A percentile compares a stretch with the other conserved stretches of the same genome.
Conservation (phyloP, 306 rosid genomes). For the Sechiopsis laciniata region DNA sequence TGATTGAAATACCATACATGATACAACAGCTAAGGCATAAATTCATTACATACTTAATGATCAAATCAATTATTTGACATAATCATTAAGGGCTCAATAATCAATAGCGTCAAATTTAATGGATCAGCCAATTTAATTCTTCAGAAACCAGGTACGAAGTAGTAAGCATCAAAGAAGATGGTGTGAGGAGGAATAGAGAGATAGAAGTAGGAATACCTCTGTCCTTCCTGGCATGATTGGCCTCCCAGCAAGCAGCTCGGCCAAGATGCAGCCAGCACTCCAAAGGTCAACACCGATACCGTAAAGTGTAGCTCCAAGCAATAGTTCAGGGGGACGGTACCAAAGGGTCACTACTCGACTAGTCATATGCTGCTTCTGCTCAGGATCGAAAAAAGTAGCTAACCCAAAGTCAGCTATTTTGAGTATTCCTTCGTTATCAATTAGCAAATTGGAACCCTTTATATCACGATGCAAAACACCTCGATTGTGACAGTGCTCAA, state of each 20-base stretch:
- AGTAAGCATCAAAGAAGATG: background rate
- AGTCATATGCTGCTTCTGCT: constrained; percentile 66
- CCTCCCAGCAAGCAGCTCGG: constrained; percentile 81
- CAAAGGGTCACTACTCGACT: constrained; percentile 92
- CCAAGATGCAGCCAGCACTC: constrained; percentile 97
- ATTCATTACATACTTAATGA: background rate
- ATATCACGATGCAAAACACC: constrained; percentile 92
- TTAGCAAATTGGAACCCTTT: constrained; percentile 90
- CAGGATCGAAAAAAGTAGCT: constrained; percentile 62
- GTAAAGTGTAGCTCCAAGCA: constrained; percentile 79
- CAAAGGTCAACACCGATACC: constrained; percentile 73
- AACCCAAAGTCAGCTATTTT: constrained; percentile 97
- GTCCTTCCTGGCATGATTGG: constrained; percentile 93
- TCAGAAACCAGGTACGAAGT: background rate
- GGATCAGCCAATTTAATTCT: background rate
- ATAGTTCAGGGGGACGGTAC: constrained; percentile 95
- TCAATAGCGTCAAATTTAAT: background rate
- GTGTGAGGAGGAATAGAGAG: constrained; percentile 18
- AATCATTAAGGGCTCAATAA: constrained; percentile 3
- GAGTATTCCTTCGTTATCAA: constrained; percentile 75
- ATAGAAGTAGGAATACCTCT: constrained; percentile 50
- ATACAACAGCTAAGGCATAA: background rate
- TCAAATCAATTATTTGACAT: constrained; percentile 6
- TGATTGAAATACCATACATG: background rate
- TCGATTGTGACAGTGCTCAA: constrained; percentile 85